A percentile compares a stretch with the other conserved stretches of the same genome.
phyloP scores from a whole-genome alignment of 2,329 filamentous ascomycete species.

The Cadophora sp. region DNA sequence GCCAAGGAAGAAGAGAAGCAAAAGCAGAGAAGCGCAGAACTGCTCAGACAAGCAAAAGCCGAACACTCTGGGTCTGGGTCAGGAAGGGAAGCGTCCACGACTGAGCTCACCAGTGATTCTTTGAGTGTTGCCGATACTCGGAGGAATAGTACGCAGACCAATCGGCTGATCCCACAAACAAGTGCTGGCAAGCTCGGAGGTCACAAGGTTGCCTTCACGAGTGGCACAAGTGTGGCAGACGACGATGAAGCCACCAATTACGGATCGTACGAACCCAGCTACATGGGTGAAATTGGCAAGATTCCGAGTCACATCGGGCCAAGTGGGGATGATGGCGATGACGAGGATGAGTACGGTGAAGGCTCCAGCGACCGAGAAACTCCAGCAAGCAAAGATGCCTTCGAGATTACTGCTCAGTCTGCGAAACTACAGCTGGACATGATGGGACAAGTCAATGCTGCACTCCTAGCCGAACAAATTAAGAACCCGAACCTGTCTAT shows the following conservation, averaged over 20 bases:
- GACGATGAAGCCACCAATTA: slow-evolving; percentile 57
- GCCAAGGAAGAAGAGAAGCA: slow-evolving; percentile 87
- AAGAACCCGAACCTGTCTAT: slow-evolving; percentile 75
- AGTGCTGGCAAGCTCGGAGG: slow-evolving; percentile 38
- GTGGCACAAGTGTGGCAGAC: slow-evolving; percentile 52
- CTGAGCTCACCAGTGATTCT: slow-evolving; percentile 37
- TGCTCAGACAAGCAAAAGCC: slow-evolving; percentile 78
- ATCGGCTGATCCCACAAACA: slow-evolving; percentile 36
- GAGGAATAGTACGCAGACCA: slow-evolving; percentile 53
- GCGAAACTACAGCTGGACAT: slow-evolving; percentile 92
- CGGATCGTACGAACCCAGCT: slow-evolving; percentile 63
- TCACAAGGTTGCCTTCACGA: slow-evolving; percentile 43
- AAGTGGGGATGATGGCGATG: slow-evolving; percentile 62
- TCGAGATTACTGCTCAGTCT: slow-evolving; percentile 96
- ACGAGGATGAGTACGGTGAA: slow-evolving; percentile 80
- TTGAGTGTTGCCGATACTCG: slow-evolving; percentile 46
- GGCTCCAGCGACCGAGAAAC: slow-evolving; percentile 81
- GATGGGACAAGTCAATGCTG: slow-evolving; percentile 83
- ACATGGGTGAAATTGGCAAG: slow-evolving; percentile 49
- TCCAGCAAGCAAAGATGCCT: slow-evolving; percentile 85
- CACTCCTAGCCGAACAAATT: slow-evolving; percentile 73
- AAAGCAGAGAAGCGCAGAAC: slow-evolving; percentile 75
- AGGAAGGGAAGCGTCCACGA: slow-evolving; percentile 34
- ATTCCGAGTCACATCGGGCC: slow-evolving; percentile 37
- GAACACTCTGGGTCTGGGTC: slow-evolving; percentile 64